Conservation (phyloP, 352 stramenopile species). For the Peronospora farinosa region DNA sequence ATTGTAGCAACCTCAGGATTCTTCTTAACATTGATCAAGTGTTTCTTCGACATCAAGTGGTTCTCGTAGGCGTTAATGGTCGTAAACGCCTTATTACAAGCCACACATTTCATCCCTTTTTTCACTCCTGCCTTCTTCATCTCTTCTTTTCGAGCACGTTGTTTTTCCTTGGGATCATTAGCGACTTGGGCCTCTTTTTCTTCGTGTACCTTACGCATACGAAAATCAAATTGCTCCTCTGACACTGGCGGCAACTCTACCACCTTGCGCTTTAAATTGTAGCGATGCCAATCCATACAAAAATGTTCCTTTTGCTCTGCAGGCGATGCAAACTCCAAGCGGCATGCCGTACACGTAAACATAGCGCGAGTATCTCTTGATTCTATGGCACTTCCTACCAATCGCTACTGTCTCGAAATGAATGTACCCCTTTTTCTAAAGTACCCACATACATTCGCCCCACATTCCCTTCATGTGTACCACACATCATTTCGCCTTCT, state of each 20-base stretch:
- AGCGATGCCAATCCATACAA: conserved; percentile 95
- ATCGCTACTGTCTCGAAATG: conserved; percentile 11
- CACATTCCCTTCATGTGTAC: conserved; percentile 21
- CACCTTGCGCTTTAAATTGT: conserved; percentile 96
- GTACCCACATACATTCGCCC: conserved; percentile 13
- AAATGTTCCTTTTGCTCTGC: conserved; percentile 86
- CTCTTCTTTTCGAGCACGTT: conserved; percentile 56
- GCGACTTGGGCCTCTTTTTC: conserved; percentile 48
- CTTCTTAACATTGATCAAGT: conserved; percentile 76
- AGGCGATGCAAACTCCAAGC: conserved; percentile 53
- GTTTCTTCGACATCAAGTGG: conserved; percentile 82
- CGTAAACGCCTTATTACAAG: conserved; percentile 83
- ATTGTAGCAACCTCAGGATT: conserved; percentile 34
- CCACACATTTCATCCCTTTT: conserved; percentile 73
- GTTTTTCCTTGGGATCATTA: conserved; percentile 71
- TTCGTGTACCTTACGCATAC: conserved; percentile 67
- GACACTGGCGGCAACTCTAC: conserved; percentile 89
- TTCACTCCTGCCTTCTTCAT: conserved; percentile 65
- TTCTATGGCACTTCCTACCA: conserved; percentile 4
- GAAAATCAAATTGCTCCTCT: conserved; percentile 77
- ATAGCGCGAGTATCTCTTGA: conserved; percentile 25
- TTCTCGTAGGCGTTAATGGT: conserved; percentile 79
- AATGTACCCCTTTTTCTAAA: conserved; percentile 1
- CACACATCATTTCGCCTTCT: not conserved
- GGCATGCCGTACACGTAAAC: conserved; percentile 80